Conservation (phyloP, 805 yeast genomes). For the Wickerhamiella qilinensis region DNA sequence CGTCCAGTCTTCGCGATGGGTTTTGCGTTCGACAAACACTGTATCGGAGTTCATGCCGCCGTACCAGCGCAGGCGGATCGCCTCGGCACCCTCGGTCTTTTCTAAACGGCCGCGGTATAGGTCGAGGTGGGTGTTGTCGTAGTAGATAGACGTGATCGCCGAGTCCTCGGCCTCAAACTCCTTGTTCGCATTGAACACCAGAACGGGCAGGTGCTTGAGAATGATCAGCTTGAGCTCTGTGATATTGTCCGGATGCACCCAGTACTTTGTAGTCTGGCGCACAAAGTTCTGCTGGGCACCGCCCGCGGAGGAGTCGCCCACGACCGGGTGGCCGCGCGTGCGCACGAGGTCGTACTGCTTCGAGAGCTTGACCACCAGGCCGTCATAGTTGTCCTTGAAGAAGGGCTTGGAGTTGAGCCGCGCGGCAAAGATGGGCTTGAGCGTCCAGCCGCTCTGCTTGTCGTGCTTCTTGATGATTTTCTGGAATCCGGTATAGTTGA, state of each 20-base stretch:
- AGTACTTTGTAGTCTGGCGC: constrained; percentile 94
- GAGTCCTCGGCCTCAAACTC: constrained; percentile 90
- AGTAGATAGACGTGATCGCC: constrained; percentile 93
- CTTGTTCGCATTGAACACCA: constrained; percentile 90
- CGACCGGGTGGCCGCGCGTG: constrained; percentile 88
- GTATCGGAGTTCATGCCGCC: constrained; percentile 93
- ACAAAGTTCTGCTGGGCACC: constrained; percentile 96
- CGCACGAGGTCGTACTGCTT: constrained; percentile 82
- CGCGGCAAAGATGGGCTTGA: constrained; percentile 86
- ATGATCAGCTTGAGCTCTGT: constrained; percentile 88
- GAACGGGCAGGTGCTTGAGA: constrained; percentile 87
- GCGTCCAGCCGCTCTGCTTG: constrained; percentile 61
- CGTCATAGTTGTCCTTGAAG: constrained; percentile 88
- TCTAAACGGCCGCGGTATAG: constrained; percentile 85
- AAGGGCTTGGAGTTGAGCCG: constrained; percentile 88
- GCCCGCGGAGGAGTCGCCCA: constrained; percentile 95
- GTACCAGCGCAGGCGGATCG: constrained; percentile 95
- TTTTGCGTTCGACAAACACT: constrained; percentile 90
- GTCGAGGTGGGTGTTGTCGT: constrained; percentile 78
- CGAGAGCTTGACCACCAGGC: constrained; percentile 74
- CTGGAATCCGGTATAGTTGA: constrained; percentile 94
- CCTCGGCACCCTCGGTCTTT: constrained; percentile 98
- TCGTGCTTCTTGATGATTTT: constrained; percentile 95
- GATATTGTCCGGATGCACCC: constrained; percentile 98
- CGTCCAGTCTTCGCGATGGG: constrained; percentile 99